A percentile compares a stretch with the other conserved stretches of the same genome.
phyloP scores from a whole-genome alignment of 768 basidiomycete genomes.

The Lactarius indigo region DNA sequence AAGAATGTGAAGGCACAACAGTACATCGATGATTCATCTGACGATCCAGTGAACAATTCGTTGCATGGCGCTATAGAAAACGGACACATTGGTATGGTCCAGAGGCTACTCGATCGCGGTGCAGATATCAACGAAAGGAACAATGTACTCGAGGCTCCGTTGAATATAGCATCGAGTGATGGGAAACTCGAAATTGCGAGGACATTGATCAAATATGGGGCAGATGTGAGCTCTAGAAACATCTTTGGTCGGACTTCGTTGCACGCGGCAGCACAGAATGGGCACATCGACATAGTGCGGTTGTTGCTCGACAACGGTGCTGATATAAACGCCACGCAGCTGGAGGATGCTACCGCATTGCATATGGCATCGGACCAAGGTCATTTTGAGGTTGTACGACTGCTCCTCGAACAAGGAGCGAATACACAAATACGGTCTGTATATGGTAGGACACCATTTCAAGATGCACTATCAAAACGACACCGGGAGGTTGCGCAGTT shows the following conservation, averaged over 20 bases:
- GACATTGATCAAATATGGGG: neutral
- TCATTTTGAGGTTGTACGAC: neutral
- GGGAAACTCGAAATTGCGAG: neutral
- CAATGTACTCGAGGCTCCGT: neutral
- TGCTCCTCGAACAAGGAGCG: neutral
- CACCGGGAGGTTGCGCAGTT: no score
- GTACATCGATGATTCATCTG: neutral
- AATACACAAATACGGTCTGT: neutral
- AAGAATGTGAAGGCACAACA: no score
- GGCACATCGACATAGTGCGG: neutral
- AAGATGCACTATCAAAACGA: no score
- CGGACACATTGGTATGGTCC: neutral
- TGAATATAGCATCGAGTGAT: neutral
- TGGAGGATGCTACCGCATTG: neutral
- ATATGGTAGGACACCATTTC: neutral
- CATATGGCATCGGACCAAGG: neutral
- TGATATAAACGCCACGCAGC: neutral
- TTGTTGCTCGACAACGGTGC: slow-evolving; percentile 2
- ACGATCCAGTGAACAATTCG: neutral
- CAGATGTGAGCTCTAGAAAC: neutral
- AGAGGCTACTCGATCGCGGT: neutral
- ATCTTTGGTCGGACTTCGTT: neutral
- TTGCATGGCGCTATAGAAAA: neutral
- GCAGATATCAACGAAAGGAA: neutral
- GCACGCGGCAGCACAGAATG: neutral